phyloP scores from a whole-genome alignment of 305 asterid genomes.

The Fraxinus baroniana region DNA sequence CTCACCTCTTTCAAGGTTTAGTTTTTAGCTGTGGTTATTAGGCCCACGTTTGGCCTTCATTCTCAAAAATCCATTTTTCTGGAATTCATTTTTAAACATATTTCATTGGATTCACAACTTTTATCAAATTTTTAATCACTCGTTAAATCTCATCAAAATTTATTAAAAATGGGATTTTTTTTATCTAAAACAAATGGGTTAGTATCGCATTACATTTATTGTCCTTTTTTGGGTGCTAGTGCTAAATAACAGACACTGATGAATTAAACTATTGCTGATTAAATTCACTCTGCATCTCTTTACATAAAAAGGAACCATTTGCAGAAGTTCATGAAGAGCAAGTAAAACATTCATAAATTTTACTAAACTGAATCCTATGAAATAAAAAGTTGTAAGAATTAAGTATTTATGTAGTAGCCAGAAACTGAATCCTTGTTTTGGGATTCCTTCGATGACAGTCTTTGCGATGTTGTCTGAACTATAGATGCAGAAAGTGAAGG shows the following conservation, averaged over 20 bases:
- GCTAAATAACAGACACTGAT: background rate
- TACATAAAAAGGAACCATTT: background rate
- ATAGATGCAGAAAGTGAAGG: slow-evolving; percentile 26
- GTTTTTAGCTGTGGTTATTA: too few species aligned
- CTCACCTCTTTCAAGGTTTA: too few species aligned
- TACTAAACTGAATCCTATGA: background rate
- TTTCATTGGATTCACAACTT: too few species aligned
- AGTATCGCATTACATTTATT: too few species aligned
- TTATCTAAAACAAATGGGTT: too few species aligned
- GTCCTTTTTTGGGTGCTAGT: background rate
- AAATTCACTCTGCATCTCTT: background rate
- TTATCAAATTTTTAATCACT: too few species aligned
- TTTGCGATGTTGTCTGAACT: slow-evolving; percentile 30
- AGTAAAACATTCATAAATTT: background rate
- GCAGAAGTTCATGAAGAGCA: background rate
- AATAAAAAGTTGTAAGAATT: slow-evolving; percentile 4
- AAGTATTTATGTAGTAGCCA: slow-evolving; percentile 36
- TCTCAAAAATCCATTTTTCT: too few species aligned
- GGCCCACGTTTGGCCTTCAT: too few species aligned
- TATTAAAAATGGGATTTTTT: too few species aligned
- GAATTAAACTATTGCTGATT: background rate
- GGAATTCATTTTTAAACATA: too few species aligned
- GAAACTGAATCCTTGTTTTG: slow-evolving; percentile 34
- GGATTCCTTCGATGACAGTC: slow-evolving; percentile 27
- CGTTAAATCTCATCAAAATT: too few species aligned